Percentiles rank a stretch among this genome's conserved stretches.
phyloP scores from a whole-genome alignment of 1,284 basidiomycete genomes.

The Tremellales sp. region DNA sequence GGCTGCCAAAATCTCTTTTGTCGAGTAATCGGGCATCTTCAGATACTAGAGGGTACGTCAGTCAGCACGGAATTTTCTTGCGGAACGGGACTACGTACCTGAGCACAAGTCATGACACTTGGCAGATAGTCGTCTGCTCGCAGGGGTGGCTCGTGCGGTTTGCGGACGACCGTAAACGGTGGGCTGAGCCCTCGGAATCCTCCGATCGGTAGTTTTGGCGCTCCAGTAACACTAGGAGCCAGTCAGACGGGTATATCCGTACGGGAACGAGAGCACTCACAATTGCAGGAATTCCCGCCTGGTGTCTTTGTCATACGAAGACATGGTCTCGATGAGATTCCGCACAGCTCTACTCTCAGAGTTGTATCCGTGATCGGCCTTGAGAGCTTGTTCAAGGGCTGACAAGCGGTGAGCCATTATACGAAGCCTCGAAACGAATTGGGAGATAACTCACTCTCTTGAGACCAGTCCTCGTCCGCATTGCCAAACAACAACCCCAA shows the following conservation, averaged over 20 bases:
- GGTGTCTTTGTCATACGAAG: slow-evolving; percentile 65
- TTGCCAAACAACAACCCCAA: slow-evolving; percentile 91
- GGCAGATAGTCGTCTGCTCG: slow-evolving; percentile 92
- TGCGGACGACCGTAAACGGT: slow-evolving; percentile 91
- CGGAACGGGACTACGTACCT: slow-evolving; percentile 50
- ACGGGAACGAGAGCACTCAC: slow-evolving; percentile 19
- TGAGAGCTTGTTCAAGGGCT: slow-evolving; percentile 86
- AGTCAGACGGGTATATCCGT: neutral
- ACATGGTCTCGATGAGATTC: slow-evolving; percentile 82
- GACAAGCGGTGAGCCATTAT: slow-evolving; percentile 7
- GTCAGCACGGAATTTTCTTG: slow-evolving; percentile 1
- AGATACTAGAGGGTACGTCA: slow-evolving; percentile 56
- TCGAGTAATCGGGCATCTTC: slow-evolving; percentile 89
- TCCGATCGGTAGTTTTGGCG: slow-evolving; percentile 88
- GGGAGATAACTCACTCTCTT: slow-evolving; percentile 65
- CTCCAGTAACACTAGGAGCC: slow-evolving; percentile 70
- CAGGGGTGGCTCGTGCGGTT: slow-evolving; percentile 86
- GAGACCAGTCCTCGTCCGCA: slow-evolving; percentile 88
- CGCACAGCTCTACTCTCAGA: slow-evolving; percentile 86
- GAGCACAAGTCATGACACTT: slow-evolving; percentile 98
- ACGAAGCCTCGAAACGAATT: neutral
- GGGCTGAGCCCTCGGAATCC: slow-evolving; percentile 95
- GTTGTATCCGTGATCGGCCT: slow-evolving; percentile 98
- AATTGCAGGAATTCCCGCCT: slow-evolving; percentile 92
- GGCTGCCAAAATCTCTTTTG: slow-evolving; percentile 71